These are phyloP conservation scores for Kodamaea sp. DNA, from an alignment of 1,139 yeast species.

Conservation along the genomic window DNA sequence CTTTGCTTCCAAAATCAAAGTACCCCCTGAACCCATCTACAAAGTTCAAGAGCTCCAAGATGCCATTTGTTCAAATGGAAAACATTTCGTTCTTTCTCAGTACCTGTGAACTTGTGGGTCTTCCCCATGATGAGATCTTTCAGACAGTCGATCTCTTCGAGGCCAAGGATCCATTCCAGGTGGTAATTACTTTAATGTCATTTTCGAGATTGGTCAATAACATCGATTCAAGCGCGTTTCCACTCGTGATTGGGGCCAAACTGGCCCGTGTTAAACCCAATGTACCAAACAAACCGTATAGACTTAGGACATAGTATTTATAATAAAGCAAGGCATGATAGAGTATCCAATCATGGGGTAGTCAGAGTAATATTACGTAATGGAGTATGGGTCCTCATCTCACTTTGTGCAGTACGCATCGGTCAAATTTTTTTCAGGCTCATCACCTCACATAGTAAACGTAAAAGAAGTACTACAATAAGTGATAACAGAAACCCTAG, in stretches of 20 bases:
- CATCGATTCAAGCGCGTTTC: conserved; percentile 33
- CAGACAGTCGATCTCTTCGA: conserved; percentile 83
- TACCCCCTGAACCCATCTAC: conserved; percentile 35
- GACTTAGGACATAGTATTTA: conserved; percentile 8
- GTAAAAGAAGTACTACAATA: too few species aligned
- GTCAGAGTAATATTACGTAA: conserved; percentile 1
- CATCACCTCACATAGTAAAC: too few species aligned
- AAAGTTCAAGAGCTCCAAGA: conserved; percentile 60
- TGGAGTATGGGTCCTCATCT: conserved; percentile 2
- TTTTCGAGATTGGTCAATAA: conserved; percentile 55
- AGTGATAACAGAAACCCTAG: too few species aligned
- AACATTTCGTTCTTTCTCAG: conserved; percentile 72
- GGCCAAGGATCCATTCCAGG: conserved; percentile 73
- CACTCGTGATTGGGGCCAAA: conserved; percentile 38
- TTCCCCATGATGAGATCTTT: conserved; percentile 82
- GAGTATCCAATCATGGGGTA: conserved; percentile 1
- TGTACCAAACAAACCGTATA: conserved; percentile 39
- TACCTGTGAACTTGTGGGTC: conserved; percentile 62
- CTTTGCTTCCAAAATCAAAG: conserved; percentile 27
- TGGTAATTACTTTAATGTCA: conserved; percentile 70
- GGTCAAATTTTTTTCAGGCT: conserved; percentile 5
- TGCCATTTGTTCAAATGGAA: conserved; percentile 91
- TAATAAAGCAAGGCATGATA: not conserved
- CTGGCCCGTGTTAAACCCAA: conserved; percentile 35
- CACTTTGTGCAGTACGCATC: conserved; percentile 6